phyloP scores from a whole-genome alignment of 768 basidiomycete genomes.

The Amanita brunnescens region DNA sequence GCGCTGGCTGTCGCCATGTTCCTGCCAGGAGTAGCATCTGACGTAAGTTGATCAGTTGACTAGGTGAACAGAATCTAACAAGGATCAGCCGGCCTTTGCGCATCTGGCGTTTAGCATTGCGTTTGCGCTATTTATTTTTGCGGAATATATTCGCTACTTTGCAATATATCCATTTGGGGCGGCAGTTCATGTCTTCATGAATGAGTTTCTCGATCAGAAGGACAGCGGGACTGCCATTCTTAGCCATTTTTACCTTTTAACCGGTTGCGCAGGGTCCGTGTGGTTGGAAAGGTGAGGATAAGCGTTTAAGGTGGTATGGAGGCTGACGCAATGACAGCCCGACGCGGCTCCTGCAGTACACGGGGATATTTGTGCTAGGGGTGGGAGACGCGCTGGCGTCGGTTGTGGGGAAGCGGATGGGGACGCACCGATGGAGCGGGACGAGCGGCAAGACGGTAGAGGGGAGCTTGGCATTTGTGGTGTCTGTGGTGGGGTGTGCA shows the following conservation, averaged over 20 bases:
- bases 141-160: slow-evolving; percentile 97
- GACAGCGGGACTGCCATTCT: slow-evolving; percentile 94
- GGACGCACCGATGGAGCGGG: slow-evolving; percentile 76
- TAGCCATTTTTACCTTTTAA: slow-evolving; percentile 95
- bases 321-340: slow-evolving; percentile 22
- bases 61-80: slow-evolving; percentile 9
- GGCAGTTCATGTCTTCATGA: slow-evolving; percentile 89
- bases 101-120: slow-evolving; percentile 93
- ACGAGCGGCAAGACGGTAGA: slow-evolving; percentile 84
- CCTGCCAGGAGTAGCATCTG: slow-evolving; percentile 84
- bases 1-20: slow-evolving; percentile 95
- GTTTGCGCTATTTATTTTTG: slow-evolving; percentile 91
- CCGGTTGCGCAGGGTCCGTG: slow-evolving; percentile 87
- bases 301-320: neutral
- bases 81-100: slow-evolving; percentile 82
- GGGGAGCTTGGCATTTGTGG: slow-evolving; percentile 76
- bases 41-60: slow-evolving; percentile 47
- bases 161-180: slow-evolving; percentile 96
- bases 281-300: slow-evolving; percentile 86
- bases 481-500: slow-evolving; percentile 61
- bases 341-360: slow-evolving; percentile 47
- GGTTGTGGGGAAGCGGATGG: slow-evolving; percentile 80
- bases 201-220: slow-evolving; percentile 93
- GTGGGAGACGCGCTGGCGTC: slow-evolving; percentile 95
- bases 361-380: slow-evolving; percentile 83